These are phyloP conservation scores for Incumbomyces lentus DNA, from an alignment of 2,329 filamentous ascomycete species.

Conservation along the genomic window DNA sequence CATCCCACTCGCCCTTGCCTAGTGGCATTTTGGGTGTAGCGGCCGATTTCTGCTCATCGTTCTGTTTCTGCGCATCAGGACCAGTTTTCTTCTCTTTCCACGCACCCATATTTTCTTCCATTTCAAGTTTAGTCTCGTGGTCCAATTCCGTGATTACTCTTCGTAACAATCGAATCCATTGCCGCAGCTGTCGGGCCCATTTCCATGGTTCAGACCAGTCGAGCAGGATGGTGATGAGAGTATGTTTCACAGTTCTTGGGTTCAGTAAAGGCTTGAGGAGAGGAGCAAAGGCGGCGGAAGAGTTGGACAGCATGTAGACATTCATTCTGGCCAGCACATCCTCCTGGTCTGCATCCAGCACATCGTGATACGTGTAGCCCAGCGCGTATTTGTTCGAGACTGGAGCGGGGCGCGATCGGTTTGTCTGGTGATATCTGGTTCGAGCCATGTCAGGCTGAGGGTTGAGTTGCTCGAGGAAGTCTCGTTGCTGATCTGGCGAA, in stretches of 20 bases:
- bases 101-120: conserved; percentile 74
- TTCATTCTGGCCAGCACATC: conserved; percentile 85
- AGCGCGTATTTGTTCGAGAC: conserved; percentile 87
- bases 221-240: conserved; percentile 78
- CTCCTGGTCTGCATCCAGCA: conserved; percentile 90
- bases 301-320: conserved; percentile 76
- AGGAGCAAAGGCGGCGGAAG: conserved; percentile 70
- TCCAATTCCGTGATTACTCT: conserved; percentile 65
- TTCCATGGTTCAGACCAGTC: conserved; percentile 92
- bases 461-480: conserved; percentile 60
- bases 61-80: conserved; percentile 45
- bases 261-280: conserved; percentile 77
- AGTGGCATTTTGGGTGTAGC: conserved; percentile 47
- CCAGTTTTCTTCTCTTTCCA: conserved; percentile 62
- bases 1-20: conserved; percentile 87
- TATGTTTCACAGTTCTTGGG: conserved; percentile 72
- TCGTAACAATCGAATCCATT: conserved; percentile 78
- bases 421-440: conserved; percentile 39
- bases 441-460: conserved; percentile 28
- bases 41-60: conserved; percentile 55
- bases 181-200: conserved; percentile 79
- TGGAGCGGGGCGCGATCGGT: conserved; percentile 53
- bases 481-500: conserved; percentile 69
- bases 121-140: conserved; percentile 64
- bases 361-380: conserved; percentile 91